phyloP scores from a whole-genome alignment of 2,329 filamentous ascomycete species.

The Saccharata proteae region DNA sequence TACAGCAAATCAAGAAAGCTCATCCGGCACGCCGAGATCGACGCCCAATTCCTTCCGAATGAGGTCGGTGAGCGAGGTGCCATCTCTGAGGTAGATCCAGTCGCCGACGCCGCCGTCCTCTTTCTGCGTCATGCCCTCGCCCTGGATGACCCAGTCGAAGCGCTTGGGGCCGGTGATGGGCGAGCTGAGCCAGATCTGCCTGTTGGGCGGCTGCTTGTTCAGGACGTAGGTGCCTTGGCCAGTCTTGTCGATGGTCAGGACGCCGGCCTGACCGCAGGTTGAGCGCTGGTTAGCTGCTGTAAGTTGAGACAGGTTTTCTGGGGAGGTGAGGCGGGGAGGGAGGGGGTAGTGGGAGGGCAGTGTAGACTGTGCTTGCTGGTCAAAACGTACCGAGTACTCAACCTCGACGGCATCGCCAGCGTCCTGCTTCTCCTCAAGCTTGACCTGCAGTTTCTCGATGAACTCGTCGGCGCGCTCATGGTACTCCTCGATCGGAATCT shows the following conservation, averaged over 20 bases:
- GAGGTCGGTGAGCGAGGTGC: constrained; percentile 60
- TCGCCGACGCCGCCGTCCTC: constrained; percentile 60
- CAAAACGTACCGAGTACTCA: constrained; percentile 67
- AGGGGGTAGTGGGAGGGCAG: neutral
- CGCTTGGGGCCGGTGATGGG: constrained; percentile 86
- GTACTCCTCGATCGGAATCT: constrained; percentile 60
- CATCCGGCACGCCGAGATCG: constrained; percentile 27
- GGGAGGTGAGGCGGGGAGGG: neutral
- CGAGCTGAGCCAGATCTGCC: constrained; percentile 92
- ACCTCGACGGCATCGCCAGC: constrained; percentile 65
- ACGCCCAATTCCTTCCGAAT: constrained; percentile 66
- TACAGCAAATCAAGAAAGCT: constrained; percentile 10
- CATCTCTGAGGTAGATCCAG: constrained; percentile 84
- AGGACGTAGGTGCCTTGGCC: constrained; percentile 74
- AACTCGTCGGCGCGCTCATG: constrained; percentile 67
- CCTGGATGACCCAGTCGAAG: constrained; percentile 73
- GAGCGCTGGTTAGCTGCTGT: neutral
- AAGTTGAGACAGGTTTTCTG: too few species aligned
- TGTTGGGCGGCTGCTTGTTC: constrained; percentile 98
- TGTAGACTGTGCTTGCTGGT: neutral
- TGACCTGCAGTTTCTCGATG: constrained; percentile 48
- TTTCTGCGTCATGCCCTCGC: constrained; percentile 66
- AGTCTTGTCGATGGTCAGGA: constrained; percentile 63
- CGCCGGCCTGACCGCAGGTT: constrained; percentile 54
- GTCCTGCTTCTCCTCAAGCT: constrained; percentile 66